Base-by-base conservation (phyloP, 768 basidiomycete genomes). In the Hygrophorus russula region DNA sequence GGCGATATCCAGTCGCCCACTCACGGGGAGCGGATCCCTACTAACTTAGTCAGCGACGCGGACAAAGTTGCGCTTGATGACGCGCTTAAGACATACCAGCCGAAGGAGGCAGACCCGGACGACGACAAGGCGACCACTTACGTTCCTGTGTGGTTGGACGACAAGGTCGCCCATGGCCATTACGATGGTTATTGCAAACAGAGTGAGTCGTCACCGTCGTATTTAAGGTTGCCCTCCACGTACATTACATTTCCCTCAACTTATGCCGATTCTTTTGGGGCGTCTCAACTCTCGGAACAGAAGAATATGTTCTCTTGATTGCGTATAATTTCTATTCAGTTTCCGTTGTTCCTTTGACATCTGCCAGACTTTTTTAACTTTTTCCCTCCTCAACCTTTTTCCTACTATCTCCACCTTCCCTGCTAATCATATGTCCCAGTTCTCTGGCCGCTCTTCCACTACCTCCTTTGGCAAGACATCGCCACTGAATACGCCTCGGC, bases 181-280 rank as follows among this genome's bases (percentile, higher is more conserved):
- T 96, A 97, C 58, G 92, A 98, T 52, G 93, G 92, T 0, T 97
- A 96, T 60, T 97, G 93, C 75, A 99, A 99, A 62, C 82, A 84
- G 56, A 94, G 91, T 93, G 54, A 61, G 85, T 76, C 33, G 14
- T 19, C 12, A 4, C 13, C 18, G 34, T 15, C 29, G 43, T 38
- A 30, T 12, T 32, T 31, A 14, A 45, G 15, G 44, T 48, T 30
- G 5, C 3, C 27, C 11, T 36, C 12, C 14, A 40, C 14, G 11
- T n/a, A 30, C 20, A 14, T 37, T 3, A 9, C 27, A 7, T 24
- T 24, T 7, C 24, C 24, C 7, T 24, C 24, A 24, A 24, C 24
- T 24, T 7, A 24, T 24, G 24, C 24, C 3, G 24, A 3, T 24
- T 24, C 24, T 24, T 24, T 24, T 24, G 24, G 24, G 24, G 24